Evolutionary conservation across 768 basidiomycete species (phyloP).

Genomic region (Strobilomyces confusus): DNA sequence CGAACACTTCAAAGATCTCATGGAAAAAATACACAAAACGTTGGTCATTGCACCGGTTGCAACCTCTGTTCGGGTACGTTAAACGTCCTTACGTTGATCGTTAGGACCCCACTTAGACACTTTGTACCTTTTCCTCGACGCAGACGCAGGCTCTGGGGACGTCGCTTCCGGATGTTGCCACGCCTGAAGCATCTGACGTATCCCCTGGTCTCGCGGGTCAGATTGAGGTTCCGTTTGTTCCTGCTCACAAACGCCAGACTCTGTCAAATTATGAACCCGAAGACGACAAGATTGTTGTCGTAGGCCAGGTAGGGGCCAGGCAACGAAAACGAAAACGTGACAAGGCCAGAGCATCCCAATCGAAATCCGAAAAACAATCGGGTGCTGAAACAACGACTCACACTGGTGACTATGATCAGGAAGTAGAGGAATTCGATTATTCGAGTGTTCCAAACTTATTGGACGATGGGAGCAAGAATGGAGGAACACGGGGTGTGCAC

Average conservation of each 20-base stretch:
- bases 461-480: conserved; percentile 48
- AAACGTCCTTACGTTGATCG: not conserved
- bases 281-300: conserved; percentile 68
- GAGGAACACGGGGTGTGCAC: conserved; percentile 12
- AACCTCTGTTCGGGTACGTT: conserved; percentile 15
- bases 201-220: conserved; percentile 39
- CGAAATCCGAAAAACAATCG: conserved; percentile 1
- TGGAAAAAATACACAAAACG: conserved; percentile 63
- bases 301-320: conserved; percentile 60
- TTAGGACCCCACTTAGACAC: conserved; percentile 2
- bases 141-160: conserved; percentile 7
- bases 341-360: conserved; percentile 9
- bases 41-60: conserved; percentile 54
- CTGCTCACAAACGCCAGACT: conserved; percentile 51
- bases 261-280: conserved; percentile 22
- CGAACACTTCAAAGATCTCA: conserved; percentile 47
- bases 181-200: conserved; percentile 10
- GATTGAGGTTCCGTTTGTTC: conserved; percentile 77
- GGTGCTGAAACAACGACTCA: conserved; percentile 3
- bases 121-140: not conserved
- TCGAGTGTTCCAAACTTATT: conserved; percentile 64
- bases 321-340: conserved; percentile 54
- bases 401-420: conserved; percentile 17
- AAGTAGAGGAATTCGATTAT: conserved; percentile 62
- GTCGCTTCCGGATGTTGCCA: not conserved